Evolutionary conservation across 768 basidiomycete species (phyloP).

Genomic region (Leccinum fibrillosum): DNA sequence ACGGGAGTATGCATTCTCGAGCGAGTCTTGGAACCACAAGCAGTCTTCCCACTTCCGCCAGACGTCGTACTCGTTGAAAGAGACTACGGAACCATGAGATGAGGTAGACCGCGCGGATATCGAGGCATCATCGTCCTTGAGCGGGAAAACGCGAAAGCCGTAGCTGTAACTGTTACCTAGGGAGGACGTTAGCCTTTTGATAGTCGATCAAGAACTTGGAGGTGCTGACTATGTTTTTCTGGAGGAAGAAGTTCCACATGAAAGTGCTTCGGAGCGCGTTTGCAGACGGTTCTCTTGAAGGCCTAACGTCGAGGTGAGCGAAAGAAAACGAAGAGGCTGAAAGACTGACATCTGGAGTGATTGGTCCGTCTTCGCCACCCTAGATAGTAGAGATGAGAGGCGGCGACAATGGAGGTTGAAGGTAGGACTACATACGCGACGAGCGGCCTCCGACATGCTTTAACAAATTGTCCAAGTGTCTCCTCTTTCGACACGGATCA

Average conservation of each 20-base stretch:
- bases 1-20: conserved; percentile 63
- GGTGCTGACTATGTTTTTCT: conserved; percentile 50
- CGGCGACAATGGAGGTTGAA: background rate
- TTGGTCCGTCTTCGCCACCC: conserved; percentile 7
- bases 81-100: conserved; percentile 37
- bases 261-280: conserved; percentile 57
- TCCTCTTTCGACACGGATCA: conserved; percentile 11
- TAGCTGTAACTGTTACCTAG: conserved; percentile 54
- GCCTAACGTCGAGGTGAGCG: conserved; percentile 34
- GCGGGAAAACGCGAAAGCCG: conserved; percentile 58
- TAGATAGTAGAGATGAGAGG: background rate
- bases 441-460: conserved; percentile 1
- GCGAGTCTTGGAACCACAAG: conserved; percentile 65
- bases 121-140: conserved; percentile 34
- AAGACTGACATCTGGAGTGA: conserved; percentile 26
- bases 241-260: conserved; percentile 56
- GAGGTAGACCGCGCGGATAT: conserved; percentile 14
- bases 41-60: conserved; percentile 86
- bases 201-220: background rate
- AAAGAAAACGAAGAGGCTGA: background rate
- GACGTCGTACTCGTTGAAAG: conserved; percentile 58
- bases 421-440: conserved; percentile 11
- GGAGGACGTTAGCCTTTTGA: conserved; percentile 1
- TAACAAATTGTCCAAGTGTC: background rate
- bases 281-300: conserved; percentile 61